Conservation (phyloP, 108 stramenopile genomes). For the Cylindrotheca closterium region DNA sequence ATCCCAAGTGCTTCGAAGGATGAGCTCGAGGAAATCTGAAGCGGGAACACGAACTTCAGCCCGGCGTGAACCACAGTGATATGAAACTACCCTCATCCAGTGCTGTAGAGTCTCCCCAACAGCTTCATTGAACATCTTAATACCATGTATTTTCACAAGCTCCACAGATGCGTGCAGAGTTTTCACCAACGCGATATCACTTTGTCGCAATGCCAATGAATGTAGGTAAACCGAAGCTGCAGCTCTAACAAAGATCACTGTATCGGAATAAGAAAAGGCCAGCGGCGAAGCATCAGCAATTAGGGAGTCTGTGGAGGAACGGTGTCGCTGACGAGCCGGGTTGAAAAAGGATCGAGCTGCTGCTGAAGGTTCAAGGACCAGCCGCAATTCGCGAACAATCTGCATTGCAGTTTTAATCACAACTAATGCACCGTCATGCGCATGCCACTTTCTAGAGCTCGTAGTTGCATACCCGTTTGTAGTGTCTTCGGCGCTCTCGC, state of each 20-base stretch:
- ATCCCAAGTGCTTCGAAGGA: slow-evolving; percentile 87
- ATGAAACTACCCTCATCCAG: slow-evolving; percentile 85
- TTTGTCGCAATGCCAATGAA: slow-evolving; percentile 61
- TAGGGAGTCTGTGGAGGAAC: background rate
- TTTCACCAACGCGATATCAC: slow-evolving; percentile 69
- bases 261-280: slow-evolving; percentile 58
- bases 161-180: slow-evolving; percentile 75
- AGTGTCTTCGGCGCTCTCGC: slow-evolving; percentile 6
- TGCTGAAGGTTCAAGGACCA: slow-evolving; percentile 51
- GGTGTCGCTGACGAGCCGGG: slow-evolving; percentile 18
- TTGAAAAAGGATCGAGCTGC: slow-evolving; percentile 43
- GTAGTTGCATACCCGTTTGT: slow-evolving; percentile 39
- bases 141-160: slow-evolving; percentile 85
- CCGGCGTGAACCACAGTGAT: slow-evolving; percentile 83
- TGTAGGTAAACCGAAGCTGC: slow-evolving; percentile 84
- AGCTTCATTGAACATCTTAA: slow-evolving; percentile 79
- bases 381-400: slow-evolving; percentile 69
- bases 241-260: slow-evolving; percentile 79
- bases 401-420: slow-evolving; percentile 71
- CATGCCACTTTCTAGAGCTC: slow-evolving; percentile 75
- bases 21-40: slow-evolving; percentile 79
- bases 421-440: slow-evolving; percentile 78
- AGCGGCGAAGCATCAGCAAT: slow-evolving; percentile 3
- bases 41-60: slow-evolving; percentile 80
- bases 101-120: slow-evolving; percentile 88